Percentiles rank a stretch among this genome's conserved stretches.
Evolutionary conservation across 2,329 filamentous ascomycete genomes (phyloP).

Genomic region (Passalora sequoiae): DNA sequence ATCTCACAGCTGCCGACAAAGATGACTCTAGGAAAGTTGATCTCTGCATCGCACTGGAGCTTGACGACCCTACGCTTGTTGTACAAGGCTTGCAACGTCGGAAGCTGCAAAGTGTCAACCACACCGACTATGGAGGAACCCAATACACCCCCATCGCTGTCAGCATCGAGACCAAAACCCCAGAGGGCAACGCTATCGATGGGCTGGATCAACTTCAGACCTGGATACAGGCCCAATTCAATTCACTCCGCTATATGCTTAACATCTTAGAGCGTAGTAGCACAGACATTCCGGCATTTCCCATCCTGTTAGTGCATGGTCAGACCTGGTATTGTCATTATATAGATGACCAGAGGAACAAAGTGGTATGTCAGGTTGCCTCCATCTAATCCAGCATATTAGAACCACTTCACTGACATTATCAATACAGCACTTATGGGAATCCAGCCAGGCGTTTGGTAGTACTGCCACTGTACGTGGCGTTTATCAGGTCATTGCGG

Average conservation of each 20-base stretch:
- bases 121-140: constrained; percentile 1
- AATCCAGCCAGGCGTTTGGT: neutral
- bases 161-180: constrained; percentile 35
- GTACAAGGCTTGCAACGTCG: neutral
- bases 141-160: neutral
- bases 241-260: neutral
- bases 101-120: neutral
- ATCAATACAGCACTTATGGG: neutral
- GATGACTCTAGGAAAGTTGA: constrained; percentile 1
- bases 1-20: neutral
- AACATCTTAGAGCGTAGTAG: neutral
- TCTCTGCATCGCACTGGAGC: constrained; percentile 1
- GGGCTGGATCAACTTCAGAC: neutral
- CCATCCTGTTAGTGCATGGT: neutral
- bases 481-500: constrained; percentile 1
- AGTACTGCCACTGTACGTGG: neutral
- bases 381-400: neutral
- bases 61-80: neutral
- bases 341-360: neutral
- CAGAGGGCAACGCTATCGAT: neutral
- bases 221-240: neutral
- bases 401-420: neutral
- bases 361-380: neutral
- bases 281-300: neutral
- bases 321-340: neutral